phyloP scores from a whole-genome alignment of 805 yeast species.

The Komagataella mondaviorum region DNA sequence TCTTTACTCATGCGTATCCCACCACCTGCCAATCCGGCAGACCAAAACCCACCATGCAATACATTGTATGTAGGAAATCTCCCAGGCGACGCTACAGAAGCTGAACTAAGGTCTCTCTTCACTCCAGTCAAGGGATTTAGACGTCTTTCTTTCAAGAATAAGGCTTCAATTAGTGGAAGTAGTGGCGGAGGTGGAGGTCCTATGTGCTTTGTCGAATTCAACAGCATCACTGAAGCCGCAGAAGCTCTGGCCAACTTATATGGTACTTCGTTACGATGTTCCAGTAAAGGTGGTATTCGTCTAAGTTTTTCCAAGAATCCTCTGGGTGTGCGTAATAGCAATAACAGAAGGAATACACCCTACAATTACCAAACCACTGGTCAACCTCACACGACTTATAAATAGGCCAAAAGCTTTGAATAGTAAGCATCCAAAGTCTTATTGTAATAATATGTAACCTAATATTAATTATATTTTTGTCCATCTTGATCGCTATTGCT shows the following conservation, averaged over 20 bases:
- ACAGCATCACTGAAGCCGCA: conserved; percentile 88
- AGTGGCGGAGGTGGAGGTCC: conserved; percentile 46
- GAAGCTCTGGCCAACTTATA: conserved; percentile 87
- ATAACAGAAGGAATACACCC: background rate
- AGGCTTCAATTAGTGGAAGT: conserved; percentile 13
- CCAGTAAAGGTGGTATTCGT: conserved; percentile 86
- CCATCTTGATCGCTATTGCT: conserved; percentile 12
- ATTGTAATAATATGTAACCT: background rate
- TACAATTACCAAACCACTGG: background rate
- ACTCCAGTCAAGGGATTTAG: conserved; percentile 88
- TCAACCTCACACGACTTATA: background rate
- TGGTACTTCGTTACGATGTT: conserved; percentile 68
- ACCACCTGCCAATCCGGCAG: conserved; percentile 95
- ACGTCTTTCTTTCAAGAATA: conserved; percentile 82
- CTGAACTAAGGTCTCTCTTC: conserved; percentile 77
- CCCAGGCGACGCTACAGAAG: conserved; percentile 95
- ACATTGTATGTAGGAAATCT: conserved; percentile 93
- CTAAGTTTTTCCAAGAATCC: conserved; percentile 93
- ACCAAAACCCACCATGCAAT: conserved; percentile 97
- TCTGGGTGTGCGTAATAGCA: conserved; percentile 76
- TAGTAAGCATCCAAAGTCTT: background rate
- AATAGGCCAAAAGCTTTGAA: background rate
- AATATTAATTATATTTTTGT: background rate
- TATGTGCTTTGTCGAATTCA: conserved; percentile 98
- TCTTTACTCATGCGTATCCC: conserved; percentile 70